phyloP scores from a whole-genome alignment of 1,139 yeast genomes.

The Blastobotrys buckinghamii region DNA sequence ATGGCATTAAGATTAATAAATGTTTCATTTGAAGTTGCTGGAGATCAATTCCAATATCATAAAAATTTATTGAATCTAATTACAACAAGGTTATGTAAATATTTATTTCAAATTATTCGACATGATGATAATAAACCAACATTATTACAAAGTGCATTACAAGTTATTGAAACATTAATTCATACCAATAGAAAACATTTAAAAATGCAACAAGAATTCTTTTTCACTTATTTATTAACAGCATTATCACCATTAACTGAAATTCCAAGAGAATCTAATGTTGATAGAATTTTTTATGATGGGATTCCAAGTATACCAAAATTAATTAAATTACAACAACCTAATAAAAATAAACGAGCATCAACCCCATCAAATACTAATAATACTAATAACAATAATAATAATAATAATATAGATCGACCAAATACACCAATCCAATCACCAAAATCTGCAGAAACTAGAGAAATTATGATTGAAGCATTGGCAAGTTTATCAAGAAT shows the following conservation, averaged over 20 bases:
- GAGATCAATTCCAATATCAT: slow-evolving; percentile 58
- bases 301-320: slow-evolving; percentile 37
- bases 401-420: neutral
- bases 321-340: slow-evolving; percentile 21
- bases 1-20: slow-evolving; percentile 74
- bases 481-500: slow-evolving; percentile 73
- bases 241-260: slow-evolving; percentile 35
- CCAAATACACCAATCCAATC: neutral
- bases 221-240: slow-evolving; percentile 36
- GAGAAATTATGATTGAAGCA: slow-evolving; percentile 81
- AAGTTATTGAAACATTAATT: slow-evolving; percentile 58
- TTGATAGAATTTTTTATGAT: slow-evolving; percentile 38
- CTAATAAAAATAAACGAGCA: neutral
- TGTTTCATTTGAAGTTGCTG: slow-evolving; percentile 79
- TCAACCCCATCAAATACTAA: slow-evolving; percentile 3
- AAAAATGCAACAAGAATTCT: slow-evolving; percentile 39
- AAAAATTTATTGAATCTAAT: slow-evolving; percentile 61
- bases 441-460: slow-evolving; percentile 40
- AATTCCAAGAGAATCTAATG: slow-evolving; percentile 36
- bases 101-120: slow-evolving; percentile 73
- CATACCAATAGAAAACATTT: slow-evolving; percentile 31
- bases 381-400: slow-evolving; percentile 3
- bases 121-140: slow-evolving; percentile 60
- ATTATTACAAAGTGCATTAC: slow-evolving; percentile 68
- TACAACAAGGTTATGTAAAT: slow-evolving; percentile 76